These are phyloP conservation scores for Aspergillus sp. DNA, from an alignment of 2,329 filamentous ascomycete species.

Conservation along the genomic window DNA sequence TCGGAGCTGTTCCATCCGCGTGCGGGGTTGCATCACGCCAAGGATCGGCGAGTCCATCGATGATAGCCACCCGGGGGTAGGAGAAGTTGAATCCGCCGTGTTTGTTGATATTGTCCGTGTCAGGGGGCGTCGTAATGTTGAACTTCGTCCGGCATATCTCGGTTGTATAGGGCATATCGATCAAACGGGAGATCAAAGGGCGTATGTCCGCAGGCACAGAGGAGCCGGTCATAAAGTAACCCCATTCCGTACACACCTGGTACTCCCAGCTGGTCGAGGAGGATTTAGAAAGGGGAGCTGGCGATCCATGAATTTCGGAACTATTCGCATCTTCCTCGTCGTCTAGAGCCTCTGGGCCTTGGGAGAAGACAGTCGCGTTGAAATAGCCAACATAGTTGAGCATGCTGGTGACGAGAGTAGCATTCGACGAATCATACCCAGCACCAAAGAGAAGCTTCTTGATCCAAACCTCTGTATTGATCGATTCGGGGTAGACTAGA, in stretches of 20 bases:
- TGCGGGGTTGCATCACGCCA: slow-evolving; percentile 74
- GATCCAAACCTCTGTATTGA: slow-evolving; percentile 21
- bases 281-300: slow-evolving; percentile 5
- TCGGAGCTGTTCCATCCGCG: slow-evolving; percentile 53
- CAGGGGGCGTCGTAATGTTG: slow-evolving; percentile 60
- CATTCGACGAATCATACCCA: slow-evolving; percentile 28
- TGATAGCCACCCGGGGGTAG: slow-evolving; percentile 69
- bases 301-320: too few relatives aligned
- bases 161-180: slow-evolving; percentile 60
- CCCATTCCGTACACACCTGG: slow-evolving; percentile 63
- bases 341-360: background rate
- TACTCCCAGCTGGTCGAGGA: slow-evolving; percentile 54
- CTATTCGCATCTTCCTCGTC: background rate
- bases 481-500: slow-evolving; percentile 40
- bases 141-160: slow-evolving; percentile 63
- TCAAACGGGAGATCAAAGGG: slow-evolving; percentile 66
- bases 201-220: slow-evolving; percentile 60
- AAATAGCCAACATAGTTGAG: slow-evolving; percentile 56
- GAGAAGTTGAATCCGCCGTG: slow-evolving; percentile 69
- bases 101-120: slow-evolving; percentile 66
- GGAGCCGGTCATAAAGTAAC: slow-evolving; percentile 70
- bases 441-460: slow-evolving; percentile 3
- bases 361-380: slow-evolving; percentile 38
- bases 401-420: slow-evolving; percentile 44
- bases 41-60: slow-evolving; percentile 75